A percentile compares a stretch with the other conserved stretches of the same genome.
Evolutionary conservation across 805 yeast genomes (phyloP).

Genomic region (Pichia paraexigua): DNA sequence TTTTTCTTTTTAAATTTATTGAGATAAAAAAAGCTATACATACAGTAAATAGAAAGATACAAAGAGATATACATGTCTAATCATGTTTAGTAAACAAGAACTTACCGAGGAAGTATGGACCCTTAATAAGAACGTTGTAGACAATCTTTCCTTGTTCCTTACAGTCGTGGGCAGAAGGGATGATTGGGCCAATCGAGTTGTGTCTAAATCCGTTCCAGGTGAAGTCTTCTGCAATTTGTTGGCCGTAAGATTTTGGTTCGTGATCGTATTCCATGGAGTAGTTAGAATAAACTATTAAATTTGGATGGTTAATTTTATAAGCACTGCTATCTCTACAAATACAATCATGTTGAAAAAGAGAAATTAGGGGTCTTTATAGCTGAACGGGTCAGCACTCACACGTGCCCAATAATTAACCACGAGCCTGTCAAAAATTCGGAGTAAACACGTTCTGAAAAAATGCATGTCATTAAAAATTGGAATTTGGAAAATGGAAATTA

Average conservation of each 20-base stretch:
- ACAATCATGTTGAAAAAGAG: too few species aligned
- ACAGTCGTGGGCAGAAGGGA: not conserved
- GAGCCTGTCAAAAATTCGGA: not conserved
- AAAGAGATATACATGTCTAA: not conserved
- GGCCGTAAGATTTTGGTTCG: constrained; percentile 5
- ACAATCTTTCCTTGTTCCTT: constrained; percentile 7
- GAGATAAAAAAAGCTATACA: not conserved
- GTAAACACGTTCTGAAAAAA: not conserved
- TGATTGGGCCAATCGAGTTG: not conserved
- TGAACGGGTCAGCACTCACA: not conserved
- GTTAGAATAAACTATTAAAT: too few species aligned
- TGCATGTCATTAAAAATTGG: too few species aligned
- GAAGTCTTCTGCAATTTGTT: constrained; percentile 8
- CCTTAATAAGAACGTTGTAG: not conserved
- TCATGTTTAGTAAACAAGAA: constrained; percentile 3
- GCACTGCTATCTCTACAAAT: too few species aligned
- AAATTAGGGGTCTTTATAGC: too few species aligned
- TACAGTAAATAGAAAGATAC: too few species aligned
- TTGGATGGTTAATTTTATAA: too few species aligned
- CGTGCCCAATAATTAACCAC: not conserved
- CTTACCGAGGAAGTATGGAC: constrained; percentile 5
- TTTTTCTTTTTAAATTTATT: too few species aligned
- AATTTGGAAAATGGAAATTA: too few species aligned
- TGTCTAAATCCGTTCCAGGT: constrained; percentile 1
- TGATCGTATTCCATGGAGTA: constrained; percentile 1